Conservation (phyloP, 495 filamentous ascomycete species). For the Tuber umbilicatum region DNA sequence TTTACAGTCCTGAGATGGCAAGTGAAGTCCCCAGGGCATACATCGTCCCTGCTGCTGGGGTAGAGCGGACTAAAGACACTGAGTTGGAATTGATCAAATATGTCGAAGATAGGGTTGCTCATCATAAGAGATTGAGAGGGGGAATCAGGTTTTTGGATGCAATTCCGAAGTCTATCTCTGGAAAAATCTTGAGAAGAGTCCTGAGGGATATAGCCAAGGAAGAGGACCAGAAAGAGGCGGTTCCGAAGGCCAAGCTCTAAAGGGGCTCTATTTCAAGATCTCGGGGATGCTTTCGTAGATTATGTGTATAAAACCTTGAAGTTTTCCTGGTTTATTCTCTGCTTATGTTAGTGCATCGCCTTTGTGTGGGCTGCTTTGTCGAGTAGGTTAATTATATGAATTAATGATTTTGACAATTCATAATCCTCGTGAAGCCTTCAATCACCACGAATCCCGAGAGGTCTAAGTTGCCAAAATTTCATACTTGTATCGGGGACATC, state of each 20-base stretch:
- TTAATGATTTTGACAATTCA: background rate
- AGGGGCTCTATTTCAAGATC: background rate
- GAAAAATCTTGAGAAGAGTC: constrained; percentile 79
- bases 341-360: background rate
- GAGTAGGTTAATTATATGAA: background rate
- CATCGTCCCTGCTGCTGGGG: constrained; percentile 58
- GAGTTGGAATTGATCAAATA: constrained; percentile 58
- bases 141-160: constrained; percentile 74
- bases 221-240: constrained; percentile 17
- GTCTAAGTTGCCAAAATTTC: too few species aligned
- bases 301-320: background rate
- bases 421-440: background rate
- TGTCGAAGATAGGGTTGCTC: constrained; percentile 55
- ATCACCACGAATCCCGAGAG: background rate
- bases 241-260: constrained; percentile 37
- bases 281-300: background rate
- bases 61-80: constrained; percentile 48
- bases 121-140: constrained; percentile 72
- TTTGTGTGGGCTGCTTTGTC: background rate
- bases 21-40: constrained; percentile 83
- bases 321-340: background rate
- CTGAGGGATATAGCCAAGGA: constrained; percentile 26
- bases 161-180: constrained; percentile 77
- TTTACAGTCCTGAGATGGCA: constrained; percentile 62
- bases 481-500: background rate